phyloP scores from a whole-genome alignment of 805 yeast species.

The Spathaspora passalidarum region DNA sequence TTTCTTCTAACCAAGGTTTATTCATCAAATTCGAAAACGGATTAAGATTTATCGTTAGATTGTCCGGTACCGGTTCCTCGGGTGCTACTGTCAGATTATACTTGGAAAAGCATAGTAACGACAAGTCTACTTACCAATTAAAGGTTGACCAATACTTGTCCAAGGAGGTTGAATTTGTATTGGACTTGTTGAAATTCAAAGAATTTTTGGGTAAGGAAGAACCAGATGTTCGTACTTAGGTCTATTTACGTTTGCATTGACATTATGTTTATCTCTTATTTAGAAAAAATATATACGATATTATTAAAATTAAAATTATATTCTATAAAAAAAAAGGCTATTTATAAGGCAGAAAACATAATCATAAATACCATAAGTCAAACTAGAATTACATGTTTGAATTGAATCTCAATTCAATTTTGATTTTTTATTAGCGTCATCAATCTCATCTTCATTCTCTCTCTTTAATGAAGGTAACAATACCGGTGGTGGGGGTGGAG shows the following conservation, averaged over 20 bases:
- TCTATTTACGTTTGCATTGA: not conserved
- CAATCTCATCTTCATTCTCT: slow-evolving; percentile 17
- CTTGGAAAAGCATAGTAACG: slow-evolving; percentile 76
- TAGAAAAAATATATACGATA: not conserved
- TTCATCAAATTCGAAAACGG: slow-evolving; percentile 80
- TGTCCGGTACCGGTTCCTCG: slow-evolving; percentile 96
- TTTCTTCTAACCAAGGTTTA: slow-evolving; percentile 84
- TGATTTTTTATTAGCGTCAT: slow-evolving; percentile 10
- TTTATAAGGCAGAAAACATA: not conserved
- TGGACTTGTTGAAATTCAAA: slow-evolving; percentile 67
- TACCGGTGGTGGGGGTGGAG: slow-evolving; percentile 5
- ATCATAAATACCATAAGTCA: not conserved
- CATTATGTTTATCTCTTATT: not conserved
- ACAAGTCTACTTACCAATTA: slow-evolving; percentile 44
- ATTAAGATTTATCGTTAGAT: slow-evolving; percentile 79
- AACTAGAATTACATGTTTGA: not conserved
- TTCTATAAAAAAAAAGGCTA: not conserved
- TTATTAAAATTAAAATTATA: not conserved
- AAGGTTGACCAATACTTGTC: slow-evolving; percentile 68
- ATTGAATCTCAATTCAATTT: slow-evolving; percentile 8
- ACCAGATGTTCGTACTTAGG: slow-evolving; percentile 83
- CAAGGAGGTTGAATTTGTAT: slow-evolving; percentile 58
- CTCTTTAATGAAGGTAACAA: slow-evolving; percentile 20
- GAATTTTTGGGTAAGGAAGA: slow-evolving; percentile 74
- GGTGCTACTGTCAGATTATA: slow-evolving; percentile 96